These are phyloP conservation scores for Teratosphaeria pseudoeucalypti DNA, from an alignment of 2,329 filamentous ascomycete genomes.

Conservation along the genomic window DNA sequence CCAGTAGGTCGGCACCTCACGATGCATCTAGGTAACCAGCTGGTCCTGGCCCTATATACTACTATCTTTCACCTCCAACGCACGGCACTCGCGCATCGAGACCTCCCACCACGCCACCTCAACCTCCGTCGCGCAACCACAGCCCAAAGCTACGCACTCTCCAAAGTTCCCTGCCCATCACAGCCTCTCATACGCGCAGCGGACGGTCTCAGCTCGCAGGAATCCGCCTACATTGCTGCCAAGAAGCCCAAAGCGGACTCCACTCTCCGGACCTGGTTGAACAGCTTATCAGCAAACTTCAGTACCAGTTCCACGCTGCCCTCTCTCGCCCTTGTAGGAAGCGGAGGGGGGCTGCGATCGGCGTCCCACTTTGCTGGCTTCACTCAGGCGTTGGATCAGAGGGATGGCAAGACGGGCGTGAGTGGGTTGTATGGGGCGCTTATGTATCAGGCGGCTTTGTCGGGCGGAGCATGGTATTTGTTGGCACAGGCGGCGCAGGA, in stretches of 20 bases:
- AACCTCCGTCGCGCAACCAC: not conserved
- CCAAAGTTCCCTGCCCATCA: not conserved
- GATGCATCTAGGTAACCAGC: not conserved
- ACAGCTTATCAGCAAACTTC: slow-evolving; percentile 22
- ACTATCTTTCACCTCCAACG: not conserved
- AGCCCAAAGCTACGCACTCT: not conserved
- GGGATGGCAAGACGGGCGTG: slow-evolving; percentile 28
- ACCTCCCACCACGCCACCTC: not conserved
- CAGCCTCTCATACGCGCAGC: not conserved
- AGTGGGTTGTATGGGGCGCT: slow-evolving; percentile 33
- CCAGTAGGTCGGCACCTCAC: not conserved
- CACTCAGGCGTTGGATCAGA: slow-evolving; percentile 30
- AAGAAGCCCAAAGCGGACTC: slow-evolving; percentile 26
- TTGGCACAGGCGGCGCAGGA: slow-evolving; percentile 33
- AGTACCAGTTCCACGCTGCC: slow-evolving; percentile 18
- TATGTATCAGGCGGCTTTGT: slow-evolving; percentile 33
- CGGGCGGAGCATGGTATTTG: slow-evolving; percentile 34
- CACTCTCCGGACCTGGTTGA: slow-evolving; percentile 28
- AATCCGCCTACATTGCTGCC: not conserved
- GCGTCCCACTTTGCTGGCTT: slow-evolving; percentile 28
- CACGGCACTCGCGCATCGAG: not conserved
- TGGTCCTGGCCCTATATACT: not conserved
- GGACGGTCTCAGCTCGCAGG: not conserved
- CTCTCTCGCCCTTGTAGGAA: slow-evolving; percentile 29
- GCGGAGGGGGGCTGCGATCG: slow-evolving; percentile 31